A percentile compares a stretch with the other conserved stretches of the same genome.
phyloP scores from a whole-genome alignment of 2,329 filamentous ascomycete genomes.

The Penicillium aurantiogriseum region DNA sequence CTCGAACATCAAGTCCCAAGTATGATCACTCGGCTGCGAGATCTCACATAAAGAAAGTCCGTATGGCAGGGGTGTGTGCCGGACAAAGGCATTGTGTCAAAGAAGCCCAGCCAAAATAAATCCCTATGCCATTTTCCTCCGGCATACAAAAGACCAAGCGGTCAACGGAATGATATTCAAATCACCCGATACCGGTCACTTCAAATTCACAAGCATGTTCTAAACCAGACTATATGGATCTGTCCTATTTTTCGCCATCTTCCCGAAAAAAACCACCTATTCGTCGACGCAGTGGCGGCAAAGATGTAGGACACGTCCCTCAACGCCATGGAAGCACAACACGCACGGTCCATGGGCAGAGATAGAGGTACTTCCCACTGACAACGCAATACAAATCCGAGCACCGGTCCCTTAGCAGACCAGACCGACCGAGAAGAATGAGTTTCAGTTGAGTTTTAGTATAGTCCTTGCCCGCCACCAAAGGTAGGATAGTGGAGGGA shows the following conservation, averaged over 20 bases:
- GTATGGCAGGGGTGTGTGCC: neutral
- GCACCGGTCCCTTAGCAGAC: constrained; percentile 3
- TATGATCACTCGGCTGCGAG: neutral
- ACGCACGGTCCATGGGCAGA: neutral
- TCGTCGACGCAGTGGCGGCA: constrained; percentile 11
- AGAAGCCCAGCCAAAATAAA: neutral
- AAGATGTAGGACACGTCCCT: constrained; percentile 22
- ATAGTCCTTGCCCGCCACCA: neutral
- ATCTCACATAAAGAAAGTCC: neutral
- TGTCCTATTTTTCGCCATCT: neutral
- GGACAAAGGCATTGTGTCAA: neutral
- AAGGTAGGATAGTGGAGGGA: neutral
- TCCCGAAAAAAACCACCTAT: neutral
- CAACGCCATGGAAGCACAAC: constrained; percentile 1
- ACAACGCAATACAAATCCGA: constrained; percentile 16
- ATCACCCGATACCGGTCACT: neutral
- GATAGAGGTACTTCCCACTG: constrained; percentile 14
- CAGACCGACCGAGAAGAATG: constrained; percentile 1
- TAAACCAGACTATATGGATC: constrained; percentile 3
- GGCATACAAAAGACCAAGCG: neutral
- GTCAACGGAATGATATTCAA: neutral
- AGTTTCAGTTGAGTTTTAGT: constrained; percentile 6
- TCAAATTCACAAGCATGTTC: neutral
- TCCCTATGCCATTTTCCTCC: neutral
- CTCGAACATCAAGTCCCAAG: neutral